Evolutionary conservation across 345 rosid genomes (phyloP).

Genomic region (Melaleuca alternifolia): DNA sequence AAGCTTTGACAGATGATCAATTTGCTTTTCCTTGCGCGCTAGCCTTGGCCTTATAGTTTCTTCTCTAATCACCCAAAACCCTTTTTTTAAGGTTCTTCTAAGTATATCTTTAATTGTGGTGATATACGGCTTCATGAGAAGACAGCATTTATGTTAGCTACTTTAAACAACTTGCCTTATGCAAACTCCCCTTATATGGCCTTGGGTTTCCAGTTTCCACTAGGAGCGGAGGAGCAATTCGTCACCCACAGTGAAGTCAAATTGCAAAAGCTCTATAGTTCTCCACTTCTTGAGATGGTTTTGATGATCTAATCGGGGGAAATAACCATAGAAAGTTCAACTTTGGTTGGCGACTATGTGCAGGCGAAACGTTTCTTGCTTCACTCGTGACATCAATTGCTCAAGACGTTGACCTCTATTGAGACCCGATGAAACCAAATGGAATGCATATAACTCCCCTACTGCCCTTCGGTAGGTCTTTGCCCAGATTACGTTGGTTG

Average conservation of each 20-base stretch:
- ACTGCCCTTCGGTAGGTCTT: neutral
- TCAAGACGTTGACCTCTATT: neutral
- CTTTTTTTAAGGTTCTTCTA: neutral
- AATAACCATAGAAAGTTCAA: neutral
- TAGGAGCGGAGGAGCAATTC: neutral
- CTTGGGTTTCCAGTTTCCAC: neutral
- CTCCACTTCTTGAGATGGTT: neutral
- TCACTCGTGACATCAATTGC: neutral
- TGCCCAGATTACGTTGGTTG: neutral
- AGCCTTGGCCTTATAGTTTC: neutral
- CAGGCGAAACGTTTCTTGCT: neutral
- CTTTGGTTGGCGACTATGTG: neutral
- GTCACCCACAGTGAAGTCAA: neutral
- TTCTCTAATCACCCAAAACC: neutral
- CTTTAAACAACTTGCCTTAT: fast-evolving
- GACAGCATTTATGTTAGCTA: fast-evolving
- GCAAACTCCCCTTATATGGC: neutral
- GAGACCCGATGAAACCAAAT: neutral
- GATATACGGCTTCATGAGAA: too few species aligned
- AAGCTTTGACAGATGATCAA: neutral
- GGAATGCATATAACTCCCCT: neutral
- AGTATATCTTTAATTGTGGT: neutral
- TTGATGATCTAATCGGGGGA: neutral
- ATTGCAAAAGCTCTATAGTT: neutral
- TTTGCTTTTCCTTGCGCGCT: neutral